Conservation (phyloP, 805 yeast species). For the Naumovozyma castellii region DNA sequence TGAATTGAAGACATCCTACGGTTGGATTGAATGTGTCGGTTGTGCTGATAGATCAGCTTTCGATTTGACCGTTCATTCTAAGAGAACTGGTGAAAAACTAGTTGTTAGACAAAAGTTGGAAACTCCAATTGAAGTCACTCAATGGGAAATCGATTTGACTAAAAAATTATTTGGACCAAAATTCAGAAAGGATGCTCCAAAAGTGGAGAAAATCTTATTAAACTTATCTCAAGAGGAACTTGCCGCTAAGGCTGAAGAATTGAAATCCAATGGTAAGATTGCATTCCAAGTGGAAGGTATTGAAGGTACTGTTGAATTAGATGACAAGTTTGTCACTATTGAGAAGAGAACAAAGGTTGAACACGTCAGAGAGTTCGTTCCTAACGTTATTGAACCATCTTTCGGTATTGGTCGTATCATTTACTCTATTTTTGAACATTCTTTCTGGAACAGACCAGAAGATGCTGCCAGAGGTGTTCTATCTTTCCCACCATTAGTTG, state of each 20-base stretch:
- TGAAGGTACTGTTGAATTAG: constrained; percentile 59
- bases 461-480: constrained; percentile 80
- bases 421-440: constrained; percentile 87
- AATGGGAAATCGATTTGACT: constrained; percentile 75
- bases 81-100: constrained; percentile 88
- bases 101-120: constrained; percentile 87
- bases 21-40: constrained; percentile 99
- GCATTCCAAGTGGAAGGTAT: constrained; percentile 59
- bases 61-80: constrained; percentile 90
- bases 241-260: constrained; percentile 64
- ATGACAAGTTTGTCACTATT: constrained; percentile 59
- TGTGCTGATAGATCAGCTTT: constrained; percentile 99
- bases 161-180: constrained; percentile 96
- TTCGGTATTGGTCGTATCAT: constrained; percentile 98
- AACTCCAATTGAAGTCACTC: constrained; percentile 74
- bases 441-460: constrained; percentile 90
- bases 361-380: constrained; percentile 90
- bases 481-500: constrained; percentile 89
- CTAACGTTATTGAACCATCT: constrained; percentile 97
- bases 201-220: constrained; percentile 71
- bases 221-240: constrained; percentile 77
- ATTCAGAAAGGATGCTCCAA: constrained; percentile 94
- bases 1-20: constrained; percentile 88
- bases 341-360: constrained; percentile 72
- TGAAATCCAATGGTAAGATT: constrained; percentile 52